A percentile compares a stretch with the other conserved stretches of the same genome.
These are phyloP conservation scores for Aspergillus carlsbadensis DNA, from an alignment of 495 filamentous ascomycete genomes.

Conservation along the genomic window DNA sequence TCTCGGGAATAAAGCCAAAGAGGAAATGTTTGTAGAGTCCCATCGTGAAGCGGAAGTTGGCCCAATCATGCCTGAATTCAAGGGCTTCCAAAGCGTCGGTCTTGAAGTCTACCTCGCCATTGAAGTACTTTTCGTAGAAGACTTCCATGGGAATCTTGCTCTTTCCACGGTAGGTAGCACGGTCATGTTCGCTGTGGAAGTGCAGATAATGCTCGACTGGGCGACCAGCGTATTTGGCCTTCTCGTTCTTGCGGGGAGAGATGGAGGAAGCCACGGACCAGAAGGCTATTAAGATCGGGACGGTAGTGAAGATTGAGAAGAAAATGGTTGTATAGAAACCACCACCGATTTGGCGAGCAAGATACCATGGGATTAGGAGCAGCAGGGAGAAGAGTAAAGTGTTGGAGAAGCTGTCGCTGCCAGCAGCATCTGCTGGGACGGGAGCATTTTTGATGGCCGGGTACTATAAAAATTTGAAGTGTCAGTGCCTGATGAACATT, in stretches of 20 bases:
- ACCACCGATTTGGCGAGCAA: slow-evolving; percentile 52
- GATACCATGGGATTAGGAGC: slow-evolving; percentile 48
- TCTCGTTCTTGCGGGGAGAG: slow-evolving; percentile 62
- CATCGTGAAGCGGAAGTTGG: slow-evolving; percentile 66
- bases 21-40: slow-evolving; percentile 66
- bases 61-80: slow-evolving; percentile 69
- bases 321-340: slow-evolving; percentile 57
- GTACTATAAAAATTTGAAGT: no score
- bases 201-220: slow-evolving; percentile 63
- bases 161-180: slow-evolving; percentile 55
- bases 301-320: slow-evolving; percentile 52
- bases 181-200: slow-evolving; percentile 60
- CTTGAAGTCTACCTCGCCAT: slow-evolving; percentile 62
- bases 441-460: slow-evolving; percentile 64
- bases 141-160: slow-evolving; percentile 66
- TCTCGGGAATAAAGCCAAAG: slow-evolving; percentile 66
- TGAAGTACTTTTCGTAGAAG: slow-evolving; percentile 68
- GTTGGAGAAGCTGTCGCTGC: slow-evolving; percentile 59
- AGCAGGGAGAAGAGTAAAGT: slow-evolving; percentile 51
- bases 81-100: slow-evolving; percentile 59
- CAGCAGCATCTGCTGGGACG: slow-evolving; percentile 57
- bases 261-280: slow-evolving; percentile 57
- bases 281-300: slow-evolving; percentile 58
- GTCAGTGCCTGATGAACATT: no score
- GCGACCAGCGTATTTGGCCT: slow-evolving; percentile 58